Conservation (phyloP, 495 filamentous ascomycete genomes). For the Amphirosellinia nigrospora region DNA sequence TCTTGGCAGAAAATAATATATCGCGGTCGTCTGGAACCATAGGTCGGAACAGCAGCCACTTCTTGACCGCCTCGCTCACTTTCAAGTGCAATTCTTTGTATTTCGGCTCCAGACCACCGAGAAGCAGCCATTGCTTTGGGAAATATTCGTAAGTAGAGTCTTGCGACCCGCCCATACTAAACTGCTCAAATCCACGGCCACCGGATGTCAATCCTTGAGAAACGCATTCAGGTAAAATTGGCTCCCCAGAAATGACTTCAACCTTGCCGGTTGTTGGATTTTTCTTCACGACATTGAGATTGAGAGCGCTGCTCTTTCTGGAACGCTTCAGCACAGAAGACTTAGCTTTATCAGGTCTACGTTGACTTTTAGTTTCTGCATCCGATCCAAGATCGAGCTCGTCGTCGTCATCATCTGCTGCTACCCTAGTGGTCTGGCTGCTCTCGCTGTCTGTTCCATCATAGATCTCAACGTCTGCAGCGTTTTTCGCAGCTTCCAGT, state of each 20-base stretch:
- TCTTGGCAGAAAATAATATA: slow-evolving; percentile 73
- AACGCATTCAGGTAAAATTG: slow-evolving; percentile 47
- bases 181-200: slow-evolving; percentile 45
- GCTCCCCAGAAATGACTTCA: slow-evolving; percentile 25
- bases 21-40: slow-evolving; percentile 79
- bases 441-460: slow-evolving; percentile 31
- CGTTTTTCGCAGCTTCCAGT: slow-evolving; percentile 27
- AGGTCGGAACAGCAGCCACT: slow-evolving; percentile 82
- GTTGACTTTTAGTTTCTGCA: background rate
- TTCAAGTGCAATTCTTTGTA: slow-evolving; percentile 83
- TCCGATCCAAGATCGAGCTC: background rate
- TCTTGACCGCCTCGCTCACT: slow-evolving; percentile 70
- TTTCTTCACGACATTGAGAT: slow-evolving; percentile 29
- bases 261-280: slow-evolving; percentile 29
- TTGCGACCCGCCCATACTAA: slow-evolving; percentile 76
- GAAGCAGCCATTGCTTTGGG: slow-evolving; percentile 78
- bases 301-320: slow-evolving; percentile 28
- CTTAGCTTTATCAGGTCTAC: slow-evolving; percentile 11
- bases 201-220: slow-evolving; percentile 57
- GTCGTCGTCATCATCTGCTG: background rate
- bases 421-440: slow-evolving; percentile 4
- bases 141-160: slow-evolving; percentile 97
- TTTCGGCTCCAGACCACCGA: slow-evolving; percentile 81
- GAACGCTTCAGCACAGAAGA: slow-evolving; percentile 28
- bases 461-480: slow-evolving; percentile 27